A percentile compares a stretch with the other conserved stretches of the same genome.
Conservation (phyloP, 2,329 filamentous ascomycete genomes). For the Helicocarpus griseus region DNA sequence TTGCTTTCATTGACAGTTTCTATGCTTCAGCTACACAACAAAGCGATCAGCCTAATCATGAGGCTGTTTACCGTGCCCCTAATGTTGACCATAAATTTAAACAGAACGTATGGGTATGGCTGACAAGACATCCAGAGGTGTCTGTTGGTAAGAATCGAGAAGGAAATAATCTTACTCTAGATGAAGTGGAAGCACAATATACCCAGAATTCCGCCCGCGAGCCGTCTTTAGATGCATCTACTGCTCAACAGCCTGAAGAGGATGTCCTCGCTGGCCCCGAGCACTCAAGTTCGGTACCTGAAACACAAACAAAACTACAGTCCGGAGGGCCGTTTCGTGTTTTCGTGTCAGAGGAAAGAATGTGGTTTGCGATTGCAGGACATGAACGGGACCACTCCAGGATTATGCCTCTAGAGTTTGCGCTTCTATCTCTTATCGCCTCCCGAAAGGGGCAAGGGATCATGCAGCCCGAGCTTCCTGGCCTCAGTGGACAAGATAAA, state of each 20-base stretch:
- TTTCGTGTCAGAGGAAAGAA: constrained; percentile 45
- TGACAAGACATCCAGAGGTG: constrained; percentile 47
- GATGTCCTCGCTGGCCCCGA: background rate
- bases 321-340: constrained; percentile 26
- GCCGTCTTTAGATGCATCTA: background rate
- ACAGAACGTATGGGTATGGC: constrained; percentile 48
- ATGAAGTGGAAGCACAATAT: constrained; percentile 26
- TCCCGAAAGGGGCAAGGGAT: constrained; percentile 45
- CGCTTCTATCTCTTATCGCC: constrained; percentile 49
- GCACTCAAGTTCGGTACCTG: background rate
- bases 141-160: constrained; percentile 37
- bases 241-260: background rate
- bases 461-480: constrained; percentile 46
- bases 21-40: constrained; percentile 20
- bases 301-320: too few relatives aligned
- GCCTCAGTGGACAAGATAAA: constrained; percentile 53
- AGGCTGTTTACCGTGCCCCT: constrained; percentile 2
- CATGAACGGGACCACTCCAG: constrained; percentile 48
- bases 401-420: constrained; percentile 46
- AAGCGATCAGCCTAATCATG: background rate
- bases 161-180: constrained; percentile 31
- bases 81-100: constrained; percentile 42
- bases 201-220: constrained; percentile 2
- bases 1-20: constrained; percentile 26
- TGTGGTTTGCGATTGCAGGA: constrained; percentile 52